These are phyloP conservation scores for Rhizopogon vulgaris DNA, from an alignment of 768 basidiomycete species.

Conservation along the genomic window DNA sequence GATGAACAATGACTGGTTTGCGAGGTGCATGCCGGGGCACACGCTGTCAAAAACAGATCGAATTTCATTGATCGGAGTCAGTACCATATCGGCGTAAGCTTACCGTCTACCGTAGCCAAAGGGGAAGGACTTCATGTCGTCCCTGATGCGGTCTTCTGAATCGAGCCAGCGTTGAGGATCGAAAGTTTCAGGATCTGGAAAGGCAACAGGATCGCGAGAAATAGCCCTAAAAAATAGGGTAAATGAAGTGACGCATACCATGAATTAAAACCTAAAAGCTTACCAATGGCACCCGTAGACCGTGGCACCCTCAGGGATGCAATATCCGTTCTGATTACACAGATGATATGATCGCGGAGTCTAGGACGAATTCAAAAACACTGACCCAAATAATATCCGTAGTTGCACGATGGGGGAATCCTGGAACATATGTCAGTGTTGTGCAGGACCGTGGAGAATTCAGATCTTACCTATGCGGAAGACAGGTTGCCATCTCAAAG, in stretches of 20 bases:
- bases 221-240: slow-evolving; percentile 30
- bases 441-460: background rate
- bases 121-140: slow-evolving; percentile 39
- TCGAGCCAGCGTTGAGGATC: slow-evolving; percentile 46
- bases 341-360: background rate
- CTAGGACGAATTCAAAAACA: slow-evolving; percentile 15
- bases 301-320: slow-evolving; percentile 16
- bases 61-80: background rate
- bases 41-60: slow-evolving; percentile 28
- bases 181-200: slow-evolving; percentile 48
- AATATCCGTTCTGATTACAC: slow-evolving; percentile 15
- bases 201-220: slow-evolving; percentile 44
- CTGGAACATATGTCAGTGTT: slow-evolving; percentile 25
- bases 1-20: slow-evolving; percentile 44
- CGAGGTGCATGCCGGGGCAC: slow-evolving; percentile 52
- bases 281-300: slow-evolving; percentile 18
- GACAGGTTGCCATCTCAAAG: slow-evolving; percentile 27
- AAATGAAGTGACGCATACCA: background rate
- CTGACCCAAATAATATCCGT: slow-evolving; percentile 46
- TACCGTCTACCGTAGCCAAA: slow-evolving; percentile 43
- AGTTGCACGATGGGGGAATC: slow-evolving; percentile 54
- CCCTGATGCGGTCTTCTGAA: slow-evolving; percentile 33
- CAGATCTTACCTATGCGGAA: slow-evolving; percentile 11
- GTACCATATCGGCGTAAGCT: background rate
- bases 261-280: background rate